phyloP scores from a whole-genome alignment of 352 stramenopile species.

The Globisporangium cederbergense region DNA sequence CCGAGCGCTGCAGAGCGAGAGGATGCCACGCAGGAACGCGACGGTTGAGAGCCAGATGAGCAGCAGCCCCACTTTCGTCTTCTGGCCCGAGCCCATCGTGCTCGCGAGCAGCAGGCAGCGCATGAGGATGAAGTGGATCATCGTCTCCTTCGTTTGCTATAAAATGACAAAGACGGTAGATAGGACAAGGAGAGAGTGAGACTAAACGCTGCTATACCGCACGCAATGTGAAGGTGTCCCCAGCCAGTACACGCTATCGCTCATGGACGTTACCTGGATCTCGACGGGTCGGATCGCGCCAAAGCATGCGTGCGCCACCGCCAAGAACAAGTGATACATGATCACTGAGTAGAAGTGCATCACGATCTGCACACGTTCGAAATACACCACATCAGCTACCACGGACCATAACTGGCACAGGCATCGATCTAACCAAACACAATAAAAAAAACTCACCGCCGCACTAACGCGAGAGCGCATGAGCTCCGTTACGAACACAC shows the following conservation, averaged over 20 bases:
- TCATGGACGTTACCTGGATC: conserved; percentile 33
- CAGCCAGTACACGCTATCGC: not conserved
- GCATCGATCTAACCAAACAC: not conserved
- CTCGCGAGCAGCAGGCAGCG: conserved; percentile 68
- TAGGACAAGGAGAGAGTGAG: not conserved
- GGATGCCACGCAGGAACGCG: conserved; percentile 54
- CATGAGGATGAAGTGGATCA: conserved; percentile 75
- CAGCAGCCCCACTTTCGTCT: conserved; percentile 42
- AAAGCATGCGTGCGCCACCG: conserved; percentile 42
- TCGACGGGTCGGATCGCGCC: conserved; percentile 44
- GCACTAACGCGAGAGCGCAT: conserved; percentile 53
- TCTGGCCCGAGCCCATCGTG: conserved; percentile 46
- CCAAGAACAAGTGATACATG: conserved; percentile 65
- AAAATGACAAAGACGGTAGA: not conserved
- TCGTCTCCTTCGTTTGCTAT: conserved; percentile 76
- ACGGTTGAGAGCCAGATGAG: conserved; percentile 66
- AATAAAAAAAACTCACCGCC: conserved; percentile 29
- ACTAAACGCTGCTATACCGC: not conserved
- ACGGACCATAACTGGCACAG: not conserved
- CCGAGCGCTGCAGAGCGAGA: conserved; percentile 53
- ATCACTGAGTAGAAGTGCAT: conserved; percentile 67
- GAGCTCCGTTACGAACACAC: conserved; percentile 41
- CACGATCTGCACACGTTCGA: conserved; percentile 40
- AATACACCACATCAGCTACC: not conserved
- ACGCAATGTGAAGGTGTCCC: not conserved